Evolutionary conservation across 2,329 filamentous ascomycete genomes (phyloP), one percentile per base, ranked within the genome.

Genomic region (Fusarium begoniae): DNA sequence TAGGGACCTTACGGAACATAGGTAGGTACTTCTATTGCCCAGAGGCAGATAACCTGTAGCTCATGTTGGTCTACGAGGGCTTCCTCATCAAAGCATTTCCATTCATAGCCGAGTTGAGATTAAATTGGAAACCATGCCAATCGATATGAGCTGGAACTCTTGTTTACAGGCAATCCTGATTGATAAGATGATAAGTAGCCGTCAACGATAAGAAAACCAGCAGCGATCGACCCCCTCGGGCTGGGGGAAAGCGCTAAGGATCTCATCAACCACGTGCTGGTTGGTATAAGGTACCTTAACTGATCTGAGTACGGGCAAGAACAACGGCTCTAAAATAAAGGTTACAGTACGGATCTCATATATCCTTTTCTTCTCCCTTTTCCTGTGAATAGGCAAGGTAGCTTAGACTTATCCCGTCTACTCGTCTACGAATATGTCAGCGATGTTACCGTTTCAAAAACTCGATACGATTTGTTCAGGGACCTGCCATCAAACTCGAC

Each of bases 181-280:
- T 69, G 66, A 69, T 69, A 69, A 72, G 69, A 44, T 60, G 45
- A 61, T 51, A 73, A 64, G 48, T 43, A 40, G 37, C 38, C 32
- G 63, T 24, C 47, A 30, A n/a, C 11, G 62, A 66, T 59, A 50
- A 62, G 37, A 44, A 65, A 47, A 61, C 30, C 40, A 70, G 55
- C 67, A 64, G 69, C 58, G 57, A 69, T 69, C 57, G 51, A 56
- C 69, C 40, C 69, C 40, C 24, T 47, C 13, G 26, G 45, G 45
- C 38, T 60, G 53, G 48, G 44, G 61, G 59, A 59, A 28, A 50
- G 40, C 35, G 47, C 26, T 30, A 65, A 44, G 41, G 11, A 41
- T 35, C 24, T 35, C n/a, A 12, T 24, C 35, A 51, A 41, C 63
- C 55, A 68, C 41, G 55, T 74, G 70, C 47, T 62, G 40, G 44